Evolutionary conservation across 176 grass and related monocot genomes (phyloP).

Genomic region (Oryza meyeriana): DNA sequence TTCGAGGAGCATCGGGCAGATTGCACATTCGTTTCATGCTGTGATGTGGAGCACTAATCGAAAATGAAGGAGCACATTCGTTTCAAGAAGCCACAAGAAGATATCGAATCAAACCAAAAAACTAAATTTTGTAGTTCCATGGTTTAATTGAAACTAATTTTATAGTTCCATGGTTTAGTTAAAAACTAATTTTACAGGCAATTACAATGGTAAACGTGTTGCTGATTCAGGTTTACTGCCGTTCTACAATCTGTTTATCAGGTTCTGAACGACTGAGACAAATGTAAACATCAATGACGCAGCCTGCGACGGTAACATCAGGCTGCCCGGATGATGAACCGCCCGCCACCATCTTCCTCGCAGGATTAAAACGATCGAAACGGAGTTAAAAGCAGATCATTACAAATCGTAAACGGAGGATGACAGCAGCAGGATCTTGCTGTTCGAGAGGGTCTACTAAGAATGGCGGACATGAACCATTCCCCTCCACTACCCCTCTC

Average conservation of each 20-base stretch:
- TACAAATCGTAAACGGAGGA: not conserved
- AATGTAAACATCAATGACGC: constrained; percentile 43
- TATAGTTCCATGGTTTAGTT: too few relatives aligned
- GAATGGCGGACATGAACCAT: not conserved
- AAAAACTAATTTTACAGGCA: too few relatives aligned
- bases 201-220: too few relatives aligned
- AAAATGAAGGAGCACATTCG: too few relatives aligned
- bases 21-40: too few relatives aligned
- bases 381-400: not conserved
- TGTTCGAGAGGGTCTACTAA: constrained; percentile 8
- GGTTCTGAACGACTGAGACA: not conserved
- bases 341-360: not conserved
- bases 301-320: constrained; percentile 9
- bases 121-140: too few relatives aligned
- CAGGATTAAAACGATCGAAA: not conserved
- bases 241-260: not conserved
- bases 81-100: too few relatives aligned
- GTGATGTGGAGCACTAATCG: too few relatives aligned
- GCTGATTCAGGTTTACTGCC: not conserved
- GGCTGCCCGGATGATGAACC: constrained; percentile 34
- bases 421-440: not conserved
- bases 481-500: constrained; percentile 12
- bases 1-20: too few relatives aligned
- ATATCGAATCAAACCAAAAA: too few relatives aligned
- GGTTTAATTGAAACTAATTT: too few relatives aligned